Evolutionary conservation across 2,329 filamentous ascomycete species (phyloP), one percentile per base, ranked within the genome.

Genomic region (Phialophora tarda): DNA sequence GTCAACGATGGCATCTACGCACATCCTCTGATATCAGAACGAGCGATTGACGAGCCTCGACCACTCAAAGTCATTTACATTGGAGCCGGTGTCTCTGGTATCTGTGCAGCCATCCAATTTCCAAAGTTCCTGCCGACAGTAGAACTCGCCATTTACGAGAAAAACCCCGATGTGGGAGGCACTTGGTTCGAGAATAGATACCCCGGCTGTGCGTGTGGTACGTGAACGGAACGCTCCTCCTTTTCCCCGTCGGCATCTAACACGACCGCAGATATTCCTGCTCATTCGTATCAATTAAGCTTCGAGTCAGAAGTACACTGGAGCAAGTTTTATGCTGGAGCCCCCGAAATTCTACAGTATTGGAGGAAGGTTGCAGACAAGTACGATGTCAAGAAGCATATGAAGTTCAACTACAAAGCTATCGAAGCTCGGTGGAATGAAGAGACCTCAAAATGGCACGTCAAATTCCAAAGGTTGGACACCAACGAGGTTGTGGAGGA

Each of bases 81-180:
- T 32, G 79, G 77, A 75, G 24, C 79, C 75, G 4, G 76, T 75
- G 23, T 69, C 21, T 80, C 78, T 4, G 79, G 79, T 7, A 71
- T 71, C 34, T 63, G 57, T 38, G 68, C 70, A 4, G 70, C 70
- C 12, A 71, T 71, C 21, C 64, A 59, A 10, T 71, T 70, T 41
- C 70, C 70, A 4, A 44, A 67, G 58, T 64, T 62, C 28, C 41
- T 68, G 23, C 66, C 70, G 4, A 64, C 57, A 23, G 24, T 71
- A 5, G 67, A 71, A 44, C 69, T 72, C 34, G 67, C 62, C 34
- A 68, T 75, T 26, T 75, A 74, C 34, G 73, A 75, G 57, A 74
- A 73, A 66, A 77, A 77, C 32, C 53, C 61, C 8, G 74, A 76
- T 12, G 58, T 77, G n/a, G 75, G 75, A 8, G 76, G 75, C 2